Evolutionary conservation across 495 filamentous ascomycete species (phyloP).

Genomic region (Aspergillus wentii): DNA sequence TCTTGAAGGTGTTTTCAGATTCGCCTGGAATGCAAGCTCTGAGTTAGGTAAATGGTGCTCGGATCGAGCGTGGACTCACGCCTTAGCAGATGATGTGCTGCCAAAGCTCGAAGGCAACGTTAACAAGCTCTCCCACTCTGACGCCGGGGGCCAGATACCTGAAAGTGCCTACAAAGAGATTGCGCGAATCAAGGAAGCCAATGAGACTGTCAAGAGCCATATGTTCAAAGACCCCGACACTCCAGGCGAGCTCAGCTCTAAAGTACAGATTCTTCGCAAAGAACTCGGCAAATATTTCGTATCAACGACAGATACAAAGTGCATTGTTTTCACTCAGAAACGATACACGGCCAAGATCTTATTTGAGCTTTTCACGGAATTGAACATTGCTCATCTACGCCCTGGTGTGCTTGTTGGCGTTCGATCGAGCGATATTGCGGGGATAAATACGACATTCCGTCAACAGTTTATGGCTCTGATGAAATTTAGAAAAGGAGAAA

Average conservation of each 20-base stretch:
- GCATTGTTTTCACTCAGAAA: conserved; percentile 82
- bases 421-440: conserved; percentile 38
- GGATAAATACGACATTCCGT: conserved; percentile 59
- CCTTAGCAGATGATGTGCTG: conserved; percentile 60
- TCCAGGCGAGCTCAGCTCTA: conserved; percentile 56
- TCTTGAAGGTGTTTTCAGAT: conserved; percentile 56
- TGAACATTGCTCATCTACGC: conserved; percentile 55
- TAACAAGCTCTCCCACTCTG: conserved; percentile 34
- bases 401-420: conserved; percentile 65
- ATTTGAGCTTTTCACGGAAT: conserved; percentile 53
- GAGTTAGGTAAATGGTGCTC: conserved; percentile 83
- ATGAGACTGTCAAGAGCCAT: conserved; percentile 49
- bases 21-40: conserved; percentile 51
- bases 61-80: conserved; percentile 74
- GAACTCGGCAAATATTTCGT: conserved; percentile 57
- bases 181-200: conserved; percentile 54
- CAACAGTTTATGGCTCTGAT: conserved; percentile 72
- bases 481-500: conserved; percentile 70
- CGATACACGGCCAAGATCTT: conserved; percentile 75
- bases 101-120: conserved; percentile 57
- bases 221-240: conserved; percentile 36
- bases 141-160: conserved; percentile 16
- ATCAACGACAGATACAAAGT: conserved; percentile 54
- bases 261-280: conserved; percentile 59
- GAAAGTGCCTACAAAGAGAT: conserved; percentile 46